Base-by-base conservation (phyloP, 306 rosid species). In the Heteromeles arbutifolia region DNA sequence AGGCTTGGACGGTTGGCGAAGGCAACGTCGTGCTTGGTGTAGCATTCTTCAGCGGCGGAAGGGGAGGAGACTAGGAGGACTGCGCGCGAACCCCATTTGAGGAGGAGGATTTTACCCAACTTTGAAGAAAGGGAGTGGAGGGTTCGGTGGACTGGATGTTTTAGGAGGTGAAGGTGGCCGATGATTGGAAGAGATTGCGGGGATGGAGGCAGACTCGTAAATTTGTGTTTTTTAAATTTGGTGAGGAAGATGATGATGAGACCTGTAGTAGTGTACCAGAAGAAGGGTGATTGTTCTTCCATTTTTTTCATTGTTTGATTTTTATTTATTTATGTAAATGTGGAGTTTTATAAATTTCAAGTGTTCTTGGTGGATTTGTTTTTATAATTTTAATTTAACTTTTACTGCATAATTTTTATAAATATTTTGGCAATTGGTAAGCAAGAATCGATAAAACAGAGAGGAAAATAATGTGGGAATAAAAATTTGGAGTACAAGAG, bases 11-110 rank as follows among this genome's bases (percentile, higher is more conserved):
- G 54, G 54, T 50, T 50, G 54, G 54, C 54, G 17, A 50, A 50
- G 54, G 54, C 54, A 2, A 17, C 54, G 54, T 50, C 54, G 21
- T 50, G 54, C 54, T 50, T 50, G 21, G 54, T 50, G 54, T 50
- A 50, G 21, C 85, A 85, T 41, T 85, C 86, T 50, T 79, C 74
- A 2, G 69, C 82, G 1, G 67, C 67, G 2, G 72, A 26, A 1
- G 72, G 70, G 4, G 85, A 75, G 43, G 81, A 78, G 9, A 78
- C 67, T 0, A 78, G 34, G 54, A 81, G 76, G 14, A 71, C 74
- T 13, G 22, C 39, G 19, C 77, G 85, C 2, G 81, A 28, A 6
- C 81, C 87, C 39, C 64, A 66, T 0, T 21, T 64, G 37, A 84
- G 80, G 43, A 52, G 57, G 2, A 81, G 22, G 5, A 78, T 34